phyloP scores from a whole-genome alignment of 495 filamentous ascomycete genomes.

The Apiosordaria backusii region DNA sequence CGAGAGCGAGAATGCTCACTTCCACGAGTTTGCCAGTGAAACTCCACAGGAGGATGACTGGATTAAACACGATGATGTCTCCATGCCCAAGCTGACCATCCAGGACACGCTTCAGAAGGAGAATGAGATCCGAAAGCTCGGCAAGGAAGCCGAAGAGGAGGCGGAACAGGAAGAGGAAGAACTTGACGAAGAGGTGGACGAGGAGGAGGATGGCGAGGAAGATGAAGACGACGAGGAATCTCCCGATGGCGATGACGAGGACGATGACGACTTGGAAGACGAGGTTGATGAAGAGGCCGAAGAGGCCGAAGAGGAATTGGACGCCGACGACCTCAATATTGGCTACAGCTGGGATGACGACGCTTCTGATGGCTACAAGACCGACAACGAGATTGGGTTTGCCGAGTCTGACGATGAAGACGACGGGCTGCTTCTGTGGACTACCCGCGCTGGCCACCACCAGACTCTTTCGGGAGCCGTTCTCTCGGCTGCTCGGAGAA shows the following conservation, averaged over 20 bases:
- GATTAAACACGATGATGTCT: slow-evolving; percentile 62
- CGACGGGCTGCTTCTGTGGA: slow-evolving; percentile 80
- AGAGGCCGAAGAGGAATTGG: slow-evolving; percentile 35
- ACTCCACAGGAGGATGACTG: slow-evolving; percentile 80
- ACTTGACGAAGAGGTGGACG: slow-evolving; percentile 46
- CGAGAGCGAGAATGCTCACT: slow-evolving; percentile 66
- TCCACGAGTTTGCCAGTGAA: slow-evolving; percentile 90
- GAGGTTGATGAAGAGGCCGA: slow-evolving; percentile 45
- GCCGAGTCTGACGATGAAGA: slow-evolving; percentile 86
- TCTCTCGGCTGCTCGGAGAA: slow-evolving; percentile 34
- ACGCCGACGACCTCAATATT: slow-evolving; percentile 43
- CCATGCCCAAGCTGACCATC: slow-evolving; percentile 69
- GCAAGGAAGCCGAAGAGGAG: slow-evolving; percentile 88
- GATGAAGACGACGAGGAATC: slow-evolving; percentile 50
- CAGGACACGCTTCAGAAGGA: slow-evolving; percentile 89
- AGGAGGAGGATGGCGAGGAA: slow-evolving; percentile 37
- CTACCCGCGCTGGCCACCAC: slow-evolving; percentile 55
- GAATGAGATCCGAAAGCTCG: slow-evolving; percentile 78
- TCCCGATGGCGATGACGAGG: slow-evolving; percentile 39
- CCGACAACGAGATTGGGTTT: slow-evolving; percentile 94
- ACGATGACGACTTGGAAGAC: slow-evolving; percentile 47
- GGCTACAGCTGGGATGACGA: slow-evolving; percentile 66
- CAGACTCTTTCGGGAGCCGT: slow-evolving; percentile 35
- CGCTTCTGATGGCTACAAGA: slow-evolving; percentile 75
- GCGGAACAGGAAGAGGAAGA: slow-evolving; percentile 60